These are phyloP conservation scores for Tetrastigma voinierianum DNA, from an alignment of 164 flowering plant species.

Conservation along the genomic window DNA sequence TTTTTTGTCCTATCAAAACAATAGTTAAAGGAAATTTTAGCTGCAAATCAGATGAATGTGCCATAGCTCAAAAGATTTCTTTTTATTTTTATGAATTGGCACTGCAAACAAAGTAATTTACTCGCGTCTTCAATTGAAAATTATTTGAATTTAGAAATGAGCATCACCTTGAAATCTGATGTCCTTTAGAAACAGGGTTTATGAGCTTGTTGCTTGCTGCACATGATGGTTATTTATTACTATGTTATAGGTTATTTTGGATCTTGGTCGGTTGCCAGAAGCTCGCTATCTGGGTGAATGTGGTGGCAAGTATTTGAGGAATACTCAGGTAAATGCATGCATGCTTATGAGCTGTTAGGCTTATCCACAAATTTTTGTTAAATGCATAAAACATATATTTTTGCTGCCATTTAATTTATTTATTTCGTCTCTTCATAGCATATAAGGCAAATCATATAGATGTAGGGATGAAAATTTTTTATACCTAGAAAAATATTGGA, in stretches of 20 bases:
- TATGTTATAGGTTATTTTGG: constrained; percentile 53
- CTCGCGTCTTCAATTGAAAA: no score
- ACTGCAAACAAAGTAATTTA: no score
- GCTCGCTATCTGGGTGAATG: constrained; percentile 58
- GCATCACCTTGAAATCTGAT: constrained; percentile 1
- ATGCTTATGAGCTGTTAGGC: not conserved
- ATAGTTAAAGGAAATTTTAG: no score
- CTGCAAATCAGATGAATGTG: no score
- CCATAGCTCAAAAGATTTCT: no score
- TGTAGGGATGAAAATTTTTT: no score
- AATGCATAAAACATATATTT: not conserved
- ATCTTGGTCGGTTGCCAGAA: constrained; percentile 61
- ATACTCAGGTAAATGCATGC: constrained; percentile 49
- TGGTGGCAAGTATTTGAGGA: constrained; percentile 54
- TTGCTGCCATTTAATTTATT: not conserved
- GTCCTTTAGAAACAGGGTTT: not conserved
- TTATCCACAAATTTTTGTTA: not conserved
- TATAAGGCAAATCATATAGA: no score
- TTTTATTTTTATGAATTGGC: no score
- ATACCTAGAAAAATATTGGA: no score
- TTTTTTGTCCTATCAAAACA: no score
- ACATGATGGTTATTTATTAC: not conserved
- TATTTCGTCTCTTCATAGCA: not conserved
- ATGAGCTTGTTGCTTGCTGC: not conserved
- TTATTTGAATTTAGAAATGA: no score